Percentiles rank a stretch among this genome's conserved stretches.
These are phyloP conservation scores for Starmerella asiatica DNA, from an alignment of 805 yeast genomes.

Conservation along the genomic window DNA sequence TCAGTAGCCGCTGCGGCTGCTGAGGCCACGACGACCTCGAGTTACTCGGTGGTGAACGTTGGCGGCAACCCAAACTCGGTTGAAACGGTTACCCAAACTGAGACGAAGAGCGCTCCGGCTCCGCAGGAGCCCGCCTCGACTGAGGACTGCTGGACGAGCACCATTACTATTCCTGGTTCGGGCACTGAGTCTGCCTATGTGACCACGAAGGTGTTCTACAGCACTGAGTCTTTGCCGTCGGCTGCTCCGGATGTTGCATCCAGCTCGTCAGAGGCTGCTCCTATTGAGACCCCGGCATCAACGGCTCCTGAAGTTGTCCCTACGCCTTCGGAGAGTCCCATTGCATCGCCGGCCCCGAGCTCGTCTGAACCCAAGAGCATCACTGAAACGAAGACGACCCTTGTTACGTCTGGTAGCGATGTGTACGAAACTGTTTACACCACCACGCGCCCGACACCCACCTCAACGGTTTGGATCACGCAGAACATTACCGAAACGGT, in stretches of 20 bases:
- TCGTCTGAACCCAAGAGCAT: constrained; percentile 1
- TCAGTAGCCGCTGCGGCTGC: background rate
- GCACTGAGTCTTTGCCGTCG: constrained; percentile 1
- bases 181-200: constrained; percentile 4
- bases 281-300: background rate
- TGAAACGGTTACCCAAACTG: constrained; percentile 12
- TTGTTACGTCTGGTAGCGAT: constrained; percentile 1
- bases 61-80: constrained; percentile 16
- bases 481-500: constrained; percentile 13
- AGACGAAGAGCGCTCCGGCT: background rate
- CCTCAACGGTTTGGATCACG: constrained; percentile 15
- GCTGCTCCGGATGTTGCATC: constrained; percentile 1
- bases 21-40: constrained; percentile 1
- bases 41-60: constrained; percentile 23
- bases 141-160: constrained; percentile 10
- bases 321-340: constrained; percentile 7
- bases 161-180: constrained; percentile 4
- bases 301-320: constrained; percentile 2
- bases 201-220: constrained; percentile 5
- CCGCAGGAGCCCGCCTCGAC: background rate
- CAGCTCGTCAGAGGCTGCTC: background rate
- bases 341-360: background rate
- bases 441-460: constrained; percentile 5
- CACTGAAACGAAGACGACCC: constrained; percentile 1
- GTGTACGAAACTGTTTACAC: background rate